phyloP scores from a whole-genome alignment of 75 land plant species.

The Picea sitchensis region DNA sequence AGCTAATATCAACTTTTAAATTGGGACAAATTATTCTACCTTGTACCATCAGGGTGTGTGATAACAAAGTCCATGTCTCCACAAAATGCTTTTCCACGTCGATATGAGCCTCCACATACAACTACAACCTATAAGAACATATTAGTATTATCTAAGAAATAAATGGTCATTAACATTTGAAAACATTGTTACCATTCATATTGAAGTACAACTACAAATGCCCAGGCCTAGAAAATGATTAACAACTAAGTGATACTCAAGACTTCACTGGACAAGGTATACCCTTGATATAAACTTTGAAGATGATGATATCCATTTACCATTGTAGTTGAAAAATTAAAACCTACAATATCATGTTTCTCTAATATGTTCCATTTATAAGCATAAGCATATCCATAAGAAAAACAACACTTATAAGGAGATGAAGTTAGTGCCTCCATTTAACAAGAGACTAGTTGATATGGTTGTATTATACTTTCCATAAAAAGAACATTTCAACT shows the following conservation, averaged over 20 bases:
- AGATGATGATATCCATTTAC: not conserved
- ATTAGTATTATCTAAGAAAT: not conserved
- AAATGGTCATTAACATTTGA: not conserved
- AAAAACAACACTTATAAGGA: too few species aligned
- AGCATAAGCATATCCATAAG: too few species aligned
- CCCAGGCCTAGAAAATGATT: too few species aligned
- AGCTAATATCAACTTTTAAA: not conserved
- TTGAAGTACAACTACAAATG: not conserved
- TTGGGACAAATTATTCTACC: slow-evolving; percentile 28
- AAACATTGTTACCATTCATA: not conserved
- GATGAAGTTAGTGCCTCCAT: too few species aligned
- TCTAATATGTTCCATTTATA: too few species aligned
- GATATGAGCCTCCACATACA: slow-evolving; percentile 95
- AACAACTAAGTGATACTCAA: not conserved
- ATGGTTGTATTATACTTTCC: too few species aligned
- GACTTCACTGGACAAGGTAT: not conserved
- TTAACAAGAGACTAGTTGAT: too few species aligned
- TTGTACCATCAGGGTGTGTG: slow-evolving; percentile 95
- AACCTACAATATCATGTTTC: not conserved
- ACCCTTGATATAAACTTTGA: not conserved
- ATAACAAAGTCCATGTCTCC: slow-evolving; percentile 91
- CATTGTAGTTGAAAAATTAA: not conserved
- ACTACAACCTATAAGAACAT: slow-evolving; percentile 33
- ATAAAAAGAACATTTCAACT: too few species aligned
- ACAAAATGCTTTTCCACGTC: slow-evolving; percentile 89